Percentiles rank a stretch among this genome's conserved stretches.
Conservation (phyloP, 2,329 filamentous ascomycete species). For the Neofusicoccum laricinum region DNA sequence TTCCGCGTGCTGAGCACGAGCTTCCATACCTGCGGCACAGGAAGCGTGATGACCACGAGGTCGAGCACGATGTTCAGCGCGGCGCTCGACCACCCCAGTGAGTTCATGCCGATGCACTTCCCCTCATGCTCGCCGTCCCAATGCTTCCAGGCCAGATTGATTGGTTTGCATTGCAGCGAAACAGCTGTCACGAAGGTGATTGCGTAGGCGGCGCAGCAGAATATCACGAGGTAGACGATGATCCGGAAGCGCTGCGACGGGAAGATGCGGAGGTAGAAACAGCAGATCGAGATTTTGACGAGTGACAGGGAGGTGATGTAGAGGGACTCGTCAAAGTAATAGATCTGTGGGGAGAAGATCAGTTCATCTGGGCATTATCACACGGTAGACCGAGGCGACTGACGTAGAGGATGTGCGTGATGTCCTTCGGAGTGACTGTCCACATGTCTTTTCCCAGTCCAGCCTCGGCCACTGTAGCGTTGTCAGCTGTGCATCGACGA, state of each 20-base stretch:
- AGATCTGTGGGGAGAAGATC: constrained; percentile 16
- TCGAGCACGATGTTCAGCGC: constrained; percentile 32
- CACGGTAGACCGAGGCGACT: background rate
- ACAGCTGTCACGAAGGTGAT: constrained; percentile 23
- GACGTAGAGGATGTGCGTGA: constrained; percentile 43
- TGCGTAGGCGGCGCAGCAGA: constrained; percentile 22
- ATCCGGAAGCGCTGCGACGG: constrained; percentile 24
- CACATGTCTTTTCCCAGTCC: constrained; percentile 54
- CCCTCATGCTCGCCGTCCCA: constrained; percentile 30
- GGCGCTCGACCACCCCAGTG: constrained; percentile 30
- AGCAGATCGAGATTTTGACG: constrained; percentile 30
- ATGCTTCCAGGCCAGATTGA: constrained; percentile 31
- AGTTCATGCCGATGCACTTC: constrained; percentile 35
- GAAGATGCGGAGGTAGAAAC: constrained; percentile 33
- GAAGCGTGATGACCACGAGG: constrained; percentile 29
- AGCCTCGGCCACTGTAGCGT: constrained; percentile 23
- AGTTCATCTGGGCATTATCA: background rate
- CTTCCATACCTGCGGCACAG: constrained; percentile 29
- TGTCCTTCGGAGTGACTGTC: constrained; percentile 42
- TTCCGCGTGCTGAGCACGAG: constrained; percentile 29
- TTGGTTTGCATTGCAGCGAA: constrained; percentile 33
- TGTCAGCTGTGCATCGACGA: background rate
- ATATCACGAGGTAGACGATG: constrained; percentile 28
- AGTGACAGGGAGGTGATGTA: constrained; percentile 31
- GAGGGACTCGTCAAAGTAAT: constrained; percentile 33